Percentiles rank a stretch among this genome's conserved stretches.
Evolutionary conservation across 352 stramenopile genomes (phyloP).

Genomic region (Globisporangium paddicum): DNA sequence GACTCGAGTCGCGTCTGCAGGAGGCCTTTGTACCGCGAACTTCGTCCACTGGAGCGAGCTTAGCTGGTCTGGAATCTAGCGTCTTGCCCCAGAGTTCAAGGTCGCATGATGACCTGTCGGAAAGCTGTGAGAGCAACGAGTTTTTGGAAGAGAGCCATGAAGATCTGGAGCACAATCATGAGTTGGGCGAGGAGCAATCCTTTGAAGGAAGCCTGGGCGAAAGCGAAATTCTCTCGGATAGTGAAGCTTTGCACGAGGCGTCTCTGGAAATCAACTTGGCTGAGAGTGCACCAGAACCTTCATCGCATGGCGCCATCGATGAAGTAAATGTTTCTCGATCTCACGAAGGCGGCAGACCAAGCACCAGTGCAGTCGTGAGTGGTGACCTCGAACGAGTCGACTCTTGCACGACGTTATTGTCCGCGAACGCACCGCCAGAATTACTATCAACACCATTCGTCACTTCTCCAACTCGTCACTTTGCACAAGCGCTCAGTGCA

Average conservation of each 20-base stretch:
- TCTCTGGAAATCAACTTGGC: not conserved
- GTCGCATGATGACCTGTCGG: not conserved
- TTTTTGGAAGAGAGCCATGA: not conserved
- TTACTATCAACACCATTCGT: conserved; percentile 1
- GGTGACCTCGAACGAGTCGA: not conserved
- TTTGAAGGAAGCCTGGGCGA: not conserved
- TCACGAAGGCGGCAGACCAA: not conserved
- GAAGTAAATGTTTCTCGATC: too few species aligned
- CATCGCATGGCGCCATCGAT: not conserved
- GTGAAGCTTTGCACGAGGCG: not conserved
- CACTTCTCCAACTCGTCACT: not conserved
- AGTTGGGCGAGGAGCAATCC: conserved; percentile 5
- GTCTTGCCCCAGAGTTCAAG: not conserved
- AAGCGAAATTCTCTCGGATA: not conserved
- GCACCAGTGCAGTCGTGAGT: not conserved
- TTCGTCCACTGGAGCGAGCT: not conserved
- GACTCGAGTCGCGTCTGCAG: conserved; percentile 35
- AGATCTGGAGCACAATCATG: not conserved
- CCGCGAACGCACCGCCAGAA: not conserved
- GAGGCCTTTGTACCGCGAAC: conserved; percentile 16
- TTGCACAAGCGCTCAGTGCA: not conserved
- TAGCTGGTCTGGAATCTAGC: not conserved
- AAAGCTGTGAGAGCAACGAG: conserved; percentile 4
- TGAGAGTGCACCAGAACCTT: not conserved
- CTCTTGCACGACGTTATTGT: not conserved